phyloP scores from a whole-genome alignment of 208 protist species.

The Strigomonas galati region DNA sequence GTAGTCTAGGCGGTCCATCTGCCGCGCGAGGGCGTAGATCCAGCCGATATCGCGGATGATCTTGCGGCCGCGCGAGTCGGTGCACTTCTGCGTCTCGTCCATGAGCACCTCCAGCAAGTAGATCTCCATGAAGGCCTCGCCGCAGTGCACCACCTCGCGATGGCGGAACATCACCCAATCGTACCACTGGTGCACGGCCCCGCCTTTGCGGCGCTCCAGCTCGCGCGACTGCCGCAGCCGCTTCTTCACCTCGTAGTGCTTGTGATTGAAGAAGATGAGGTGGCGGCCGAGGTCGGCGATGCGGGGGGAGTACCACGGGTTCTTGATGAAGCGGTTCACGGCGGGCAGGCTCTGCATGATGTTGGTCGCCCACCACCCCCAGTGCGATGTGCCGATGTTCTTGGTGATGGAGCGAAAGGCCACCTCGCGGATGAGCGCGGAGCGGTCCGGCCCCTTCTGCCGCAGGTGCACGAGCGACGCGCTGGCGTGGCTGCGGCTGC shows the following conservation, averaged over 20 bases:
- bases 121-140: conserved; percentile 90
- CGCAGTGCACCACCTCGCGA: conserved; percentile 82
- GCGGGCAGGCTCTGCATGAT: conserved; percentile 54
- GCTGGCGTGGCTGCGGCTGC: conserved; percentile 39
- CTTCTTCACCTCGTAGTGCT: conserved; percentile 79
- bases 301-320: conserved; percentile 85
- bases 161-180: conserved; percentile 89
- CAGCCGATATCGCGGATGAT: conserved; percentile 85
- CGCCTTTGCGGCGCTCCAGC: conserved; percentile 79
- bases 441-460: conserved; percentile 68
- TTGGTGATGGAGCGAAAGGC: conserved; percentile 76
- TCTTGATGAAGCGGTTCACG: conserved; percentile 77
- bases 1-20: conserved; percentile 79
- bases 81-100: conserved; percentile 70
- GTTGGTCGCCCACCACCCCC: conserved; percentile 85
- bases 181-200: conserved; percentile 85
- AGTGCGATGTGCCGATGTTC: conserved; percentile 87
- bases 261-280: conserved; percentile 88
- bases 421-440: conserved; percentile 77
- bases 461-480: conserved; percentile 59
- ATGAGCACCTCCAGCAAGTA: conserved; percentile 73
- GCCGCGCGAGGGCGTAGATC: conserved; percentile 77
- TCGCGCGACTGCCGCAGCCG: conserved; percentile 69
- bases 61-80: conserved; percentile 75
- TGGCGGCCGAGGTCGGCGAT: conserved; percentile 85